phyloP scores from a whole-genome alignment of 345 rosid genomes.

The Angophora floribunda region DNA sequence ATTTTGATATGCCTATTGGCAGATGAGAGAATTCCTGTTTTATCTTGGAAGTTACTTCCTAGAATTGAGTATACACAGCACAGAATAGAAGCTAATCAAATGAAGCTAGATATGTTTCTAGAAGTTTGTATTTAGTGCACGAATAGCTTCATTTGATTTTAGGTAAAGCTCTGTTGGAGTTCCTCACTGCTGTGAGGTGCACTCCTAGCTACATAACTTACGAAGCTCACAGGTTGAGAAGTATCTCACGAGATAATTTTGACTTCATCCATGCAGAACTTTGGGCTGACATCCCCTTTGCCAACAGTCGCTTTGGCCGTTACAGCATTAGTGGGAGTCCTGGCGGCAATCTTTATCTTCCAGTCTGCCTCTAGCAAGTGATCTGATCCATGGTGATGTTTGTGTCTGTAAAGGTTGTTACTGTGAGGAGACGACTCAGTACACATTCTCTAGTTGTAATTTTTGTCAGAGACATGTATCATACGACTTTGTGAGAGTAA shows the following conservation, averaged over 20 bases:
- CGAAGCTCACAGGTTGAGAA: neutral
- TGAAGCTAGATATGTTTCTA: neutral
- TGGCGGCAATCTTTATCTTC: constrained; percentile 80
- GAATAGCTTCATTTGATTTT: neutral
- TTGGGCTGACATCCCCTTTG: constrained; percentile 67
- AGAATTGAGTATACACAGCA: neutral
- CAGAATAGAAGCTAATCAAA: neutral
- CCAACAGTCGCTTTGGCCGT: constrained; percentile 83
- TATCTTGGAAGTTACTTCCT: neutral
- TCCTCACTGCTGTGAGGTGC: neutral
- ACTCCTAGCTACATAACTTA: neutral
- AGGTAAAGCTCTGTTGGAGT: neutral
- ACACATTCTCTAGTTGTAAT: constrained; percentile 1
- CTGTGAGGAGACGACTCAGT: neutral
- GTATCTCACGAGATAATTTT: neutral
- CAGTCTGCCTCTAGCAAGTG: constrained; percentile 74
- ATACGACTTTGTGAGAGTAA: neutral
- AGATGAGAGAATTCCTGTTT: neutral
- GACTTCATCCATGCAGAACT: constrained; percentile 50
- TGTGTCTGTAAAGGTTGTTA: constrained; percentile 7
- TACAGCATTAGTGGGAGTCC: constrained; percentile 69
- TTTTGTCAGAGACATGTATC: neutral
- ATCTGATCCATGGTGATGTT: neutral
- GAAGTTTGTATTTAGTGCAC: neutral
- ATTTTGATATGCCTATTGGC: neutral